These are phyloP conservation scores for Pseudognaphalium luteoalbum DNA, from an alignment of 129 eudicot genomes.

Conservation along the genomic window DNA sequence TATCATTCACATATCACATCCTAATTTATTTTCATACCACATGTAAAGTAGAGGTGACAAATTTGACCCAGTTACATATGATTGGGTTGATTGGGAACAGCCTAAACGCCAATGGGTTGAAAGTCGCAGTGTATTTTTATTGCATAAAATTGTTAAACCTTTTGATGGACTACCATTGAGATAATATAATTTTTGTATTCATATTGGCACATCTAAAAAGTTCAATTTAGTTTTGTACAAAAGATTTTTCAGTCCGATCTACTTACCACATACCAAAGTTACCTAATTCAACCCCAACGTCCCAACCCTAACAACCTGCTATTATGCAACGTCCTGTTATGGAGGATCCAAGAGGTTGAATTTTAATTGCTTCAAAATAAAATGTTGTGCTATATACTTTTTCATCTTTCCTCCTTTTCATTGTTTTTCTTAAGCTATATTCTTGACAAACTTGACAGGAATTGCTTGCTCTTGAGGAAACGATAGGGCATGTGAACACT, in stretches of 20 bases:
- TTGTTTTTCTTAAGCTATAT: background rate
- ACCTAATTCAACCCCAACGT: background rate
- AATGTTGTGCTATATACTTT: background rate
- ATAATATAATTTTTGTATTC: too few relatives aligned
- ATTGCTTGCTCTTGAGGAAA: slow-evolving; percentile 51
- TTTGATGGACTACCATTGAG: too few relatives aligned
- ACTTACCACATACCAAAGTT: background rate
- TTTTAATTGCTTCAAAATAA: background rate
- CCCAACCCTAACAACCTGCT: too few relatives aligned
- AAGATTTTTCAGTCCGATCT: too few relatives aligned
- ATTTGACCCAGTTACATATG: background rate
- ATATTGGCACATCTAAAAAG: too few relatives aligned
- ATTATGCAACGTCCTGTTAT: background rate
- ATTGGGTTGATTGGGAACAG: background rate
- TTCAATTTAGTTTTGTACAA: too few relatives aligned
- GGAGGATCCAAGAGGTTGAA: background rate
- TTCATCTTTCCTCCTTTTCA: background rate
- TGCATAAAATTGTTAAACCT: too few relatives aligned
- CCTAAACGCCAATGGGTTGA: background rate
- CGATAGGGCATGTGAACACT: slow-evolving; percentile 45
- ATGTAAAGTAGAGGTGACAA: background rate
- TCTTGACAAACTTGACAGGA: slow-evolving; percentile 32
- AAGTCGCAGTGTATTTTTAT: background rate
- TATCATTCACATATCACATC: background rate
- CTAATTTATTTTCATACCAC: background rate